Evolutionary conservation across 2,329 filamentous ascomycete genomes (phyloP), one percentile per base, ranked within the genome.

Genomic region (Blastomyces parvus): DNA sequence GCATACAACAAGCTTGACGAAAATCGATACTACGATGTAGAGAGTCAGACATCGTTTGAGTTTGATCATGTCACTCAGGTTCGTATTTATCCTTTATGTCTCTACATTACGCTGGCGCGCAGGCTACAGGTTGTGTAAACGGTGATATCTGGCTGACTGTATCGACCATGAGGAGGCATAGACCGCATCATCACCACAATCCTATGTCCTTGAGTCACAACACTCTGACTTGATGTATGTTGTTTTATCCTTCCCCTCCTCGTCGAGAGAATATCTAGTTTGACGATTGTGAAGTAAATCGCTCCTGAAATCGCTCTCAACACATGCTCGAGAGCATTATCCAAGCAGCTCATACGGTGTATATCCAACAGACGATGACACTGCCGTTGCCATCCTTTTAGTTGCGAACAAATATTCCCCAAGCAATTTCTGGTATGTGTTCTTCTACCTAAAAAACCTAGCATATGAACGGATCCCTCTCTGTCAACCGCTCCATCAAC

Each of bases 361-460:
- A 59, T 97, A 90, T 75, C 90, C 93, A 13, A 86, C 86, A 69
- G 85, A 90, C 69, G 82, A 88, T 67, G 89, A 93, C 74, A 84
- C 84, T 36, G 86, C 87, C 70, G 78, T 97, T 65, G 90, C 91
- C 58, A 82, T 97, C 67, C 78, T 96, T 62, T 86, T 96, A 60
- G 92, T 96, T 59, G 90, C 92, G 63, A 97, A 94, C 81, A 97
- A 97, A 77, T 97, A 97, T 81, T 96, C 90, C 71, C 94, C 95
- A 8, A 91, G 92, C 75, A 99, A 99, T 82, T 99, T 91, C 83
- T 97, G 94, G 91, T 91, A 80, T 52, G 78, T 46, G 9, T 27
- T 33, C 17, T 7, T 38, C 13, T 36, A 57, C n/a, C n/a, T 36
- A 25, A 33, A 22, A 36, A 59, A 22, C 63, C 27, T 55, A 27